Evolutionary conservation across 805 yeast genomes (phyloP).

Genomic region (Torulaspora indica): DNA sequence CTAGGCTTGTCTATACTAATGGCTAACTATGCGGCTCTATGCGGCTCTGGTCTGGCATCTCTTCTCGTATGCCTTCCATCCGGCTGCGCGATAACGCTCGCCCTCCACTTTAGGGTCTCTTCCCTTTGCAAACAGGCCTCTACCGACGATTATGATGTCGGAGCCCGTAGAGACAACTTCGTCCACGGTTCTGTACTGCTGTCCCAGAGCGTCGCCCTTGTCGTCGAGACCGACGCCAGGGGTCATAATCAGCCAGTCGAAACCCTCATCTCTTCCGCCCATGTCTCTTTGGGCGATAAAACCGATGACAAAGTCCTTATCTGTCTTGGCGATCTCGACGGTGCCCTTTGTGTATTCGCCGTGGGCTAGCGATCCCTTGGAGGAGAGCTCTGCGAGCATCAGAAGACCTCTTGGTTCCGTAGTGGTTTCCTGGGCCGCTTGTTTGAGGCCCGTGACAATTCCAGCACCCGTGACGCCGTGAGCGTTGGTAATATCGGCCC

Average conservation of each 20-base stretch:
- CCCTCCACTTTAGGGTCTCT: slow-evolving; percentile 89
- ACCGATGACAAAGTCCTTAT: slow-evolving; percentile 88
- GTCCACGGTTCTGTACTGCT: slow-evolving; percentile 89
- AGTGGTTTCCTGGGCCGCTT: slow-evolving; percentile 65
- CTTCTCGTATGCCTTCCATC: slow-evolving; percentile 84
- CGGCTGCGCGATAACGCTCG: slow-evolving; percentile 82
- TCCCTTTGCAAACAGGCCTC: slow-evolving; percentile 92
- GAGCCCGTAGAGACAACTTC: slow-evolving; percentile 83
- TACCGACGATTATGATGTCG: slow-evolving; percentile 95
- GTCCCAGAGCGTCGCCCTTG: slow-evolving; percentile 93
- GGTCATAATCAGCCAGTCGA: slow-evolving; percentile 94
- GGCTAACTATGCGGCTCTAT: not conserved
- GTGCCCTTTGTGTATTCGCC: slow-evolving; percentile 88
- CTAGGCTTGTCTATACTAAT: not conserved
- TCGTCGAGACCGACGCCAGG: slow-evolving; percentile 99
- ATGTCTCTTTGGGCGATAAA: slow-evolving; percentile 90
- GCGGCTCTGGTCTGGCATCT: slow-evolving; percentile 23
- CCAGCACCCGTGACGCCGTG: slow-evolving; percentile 97
- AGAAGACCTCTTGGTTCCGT: slow-evolving; percentile 80
- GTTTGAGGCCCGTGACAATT: slow-evolving; percentile 79
- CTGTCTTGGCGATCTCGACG: slow-evolving; percentile 82
- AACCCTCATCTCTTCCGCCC: slow-evolving; percentile 78
- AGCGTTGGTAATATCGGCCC: slow-evolving; percentile 98
- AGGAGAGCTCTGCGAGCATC: slow-evolving; percentile 93
- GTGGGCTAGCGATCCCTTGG: slow-evolving; percentile 87